Base-by-base conservation (phyloP, 2,329 filamentous ascomycete species). In the Tolypocladium tropicale region DNA sequence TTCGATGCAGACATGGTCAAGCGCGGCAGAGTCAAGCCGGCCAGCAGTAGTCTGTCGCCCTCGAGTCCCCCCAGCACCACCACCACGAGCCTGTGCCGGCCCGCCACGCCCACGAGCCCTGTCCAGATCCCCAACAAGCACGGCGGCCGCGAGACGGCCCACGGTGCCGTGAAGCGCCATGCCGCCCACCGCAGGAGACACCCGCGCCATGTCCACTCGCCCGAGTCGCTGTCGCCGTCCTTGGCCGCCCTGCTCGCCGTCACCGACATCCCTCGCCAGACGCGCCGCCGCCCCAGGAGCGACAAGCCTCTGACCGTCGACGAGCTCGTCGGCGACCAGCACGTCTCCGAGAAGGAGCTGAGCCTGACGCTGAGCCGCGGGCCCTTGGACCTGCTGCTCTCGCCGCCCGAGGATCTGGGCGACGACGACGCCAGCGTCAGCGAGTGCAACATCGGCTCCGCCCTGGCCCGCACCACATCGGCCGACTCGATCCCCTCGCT, bases 401-500 rank as follows among this genome's bases (percentile, higher is more conserved):
- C 78, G 34, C 78, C 82, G 0, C 83, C 82, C 1, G 82, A 85
- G n/a, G 79, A 84, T 50, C 63, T 78, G 28, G 72, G 74, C 46
- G 76, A 80, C 34, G 78, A 82, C 58, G 73, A 75, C 39, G 63
- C 67, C n/a, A 74, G 74, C 43, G 65, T 70, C 36, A 80, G 76
- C 62, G 81, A 84, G 56, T 80, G 78, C 65, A 75, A 76, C 36
- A 71, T 77, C 25, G 77, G 77, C 28, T 82, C 78, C 10, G 68
- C 74, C 21, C 66, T 81, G 52, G 78, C 74, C 1, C 76, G 80
- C 54, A 81, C 81, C 2, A 72, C 78, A 9, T 86, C 83, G 12
- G 72, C 79, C 53, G 83, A 85, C 58, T 86, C 83, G 2, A 75
- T 85, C 58, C 82, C 82, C 2, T 86, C 83, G 1, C 68, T 86